Evolutionary conservation across 2,329 filamentous ascomycete species (phyloP), one percentile per base, ranked within the genome.

Genomic region (Epichloe bromicola): DNA sequence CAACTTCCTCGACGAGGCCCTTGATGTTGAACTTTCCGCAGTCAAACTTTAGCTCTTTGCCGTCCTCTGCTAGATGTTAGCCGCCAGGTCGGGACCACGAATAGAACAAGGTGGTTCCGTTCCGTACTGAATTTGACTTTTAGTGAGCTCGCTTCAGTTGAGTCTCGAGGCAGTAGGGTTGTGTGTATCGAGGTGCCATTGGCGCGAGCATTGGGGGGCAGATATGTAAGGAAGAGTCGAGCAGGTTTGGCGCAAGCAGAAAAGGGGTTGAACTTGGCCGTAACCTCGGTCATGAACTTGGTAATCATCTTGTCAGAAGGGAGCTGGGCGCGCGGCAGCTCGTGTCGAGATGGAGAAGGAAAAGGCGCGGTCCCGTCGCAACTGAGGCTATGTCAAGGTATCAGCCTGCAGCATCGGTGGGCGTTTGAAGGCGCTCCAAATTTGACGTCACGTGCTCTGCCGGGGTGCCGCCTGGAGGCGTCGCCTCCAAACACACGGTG

Each of bases 201-300:
- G 51, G 75, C 71, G 50, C 89, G 82, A 54, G 89, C 89, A 61
- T 84, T 82, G 41, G 89, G 80, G 10, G 91, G 88, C 34, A 98
- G 80, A 56, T 86, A 77, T 34, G 87, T 85, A 58, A 97, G 86
- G 69, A 97, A 93, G 48, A 95, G 76, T 42, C 93, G 84, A 39
- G 88, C 90, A 23, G 90, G 85, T 64, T 88, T 89, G 55, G 88
- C 83, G 65, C 78, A 76, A 23, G 78, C 70, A 30, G 82, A 85
- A 78, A 97, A 97, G 39, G 93, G 91, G 70, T 95, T 95, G 81
- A 97, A 96, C 66, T 81, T 82, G 57, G 88, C 85, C 61, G 78
- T 82, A 61, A 97, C 82, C 66, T 88, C 81, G 66, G 89, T 91
- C 67, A 94, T 79, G 73, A 88, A 93, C 65, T 83, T 82, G 53